phyloP scores from a whole-genome alignment of 768 basidiomycete species.

The Multifurca ochricompacta region DNA sequence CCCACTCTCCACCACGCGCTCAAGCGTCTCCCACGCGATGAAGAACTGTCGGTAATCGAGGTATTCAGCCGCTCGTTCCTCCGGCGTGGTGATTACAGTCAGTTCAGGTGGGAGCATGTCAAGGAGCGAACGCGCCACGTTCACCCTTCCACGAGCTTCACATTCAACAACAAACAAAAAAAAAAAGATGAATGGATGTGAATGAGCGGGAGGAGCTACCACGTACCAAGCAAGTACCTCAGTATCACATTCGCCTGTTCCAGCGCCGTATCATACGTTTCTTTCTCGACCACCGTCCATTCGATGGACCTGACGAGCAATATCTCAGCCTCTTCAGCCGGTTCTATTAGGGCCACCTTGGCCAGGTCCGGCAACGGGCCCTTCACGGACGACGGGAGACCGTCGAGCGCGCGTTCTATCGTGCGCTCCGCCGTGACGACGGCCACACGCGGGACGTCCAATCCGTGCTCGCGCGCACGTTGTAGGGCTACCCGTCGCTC shows the following conservation, averaged over 20 bases:
- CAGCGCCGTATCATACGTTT: conserved; percentile 71
- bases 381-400: conserved; percentile 3
- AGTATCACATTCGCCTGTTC: conserved; percentile 83
- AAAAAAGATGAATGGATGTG: neutral
- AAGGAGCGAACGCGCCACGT: conserved; percentile 54
- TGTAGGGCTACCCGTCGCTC: conserved; percentile 65
- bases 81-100: conserved; percentile 52
- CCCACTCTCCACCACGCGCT: conserved; percentile 53
- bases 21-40: conserved; percentile 59
- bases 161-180: neutral
- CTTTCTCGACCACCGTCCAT: conserved; percentile 77
- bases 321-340: conserved; percentile 47
- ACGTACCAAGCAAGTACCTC: conserved; percentile 82
- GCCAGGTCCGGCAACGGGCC: conserved; percentile 10
- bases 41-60: conserved; percentile 79
- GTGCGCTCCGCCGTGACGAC: conserved; percentile 71
- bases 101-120: conserved; percentile 58
- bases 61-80: conserved; percentile 67
- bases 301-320: conserved; percentile 82
- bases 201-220: too few species aligned
- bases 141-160: conserved; percentile 64
- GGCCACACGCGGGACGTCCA: conserved; percentile 78
- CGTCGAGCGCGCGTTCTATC: conserved; percentile 62
- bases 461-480: conserved; percentile 73
- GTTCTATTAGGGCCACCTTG: conserved; percentile 9